A percentile compares a stretch with the other conserved stretches of the same genome.
Evolutionary conservation across 805 yeast genomes (phyloP).

Genomic region (Ogataea trehalophila): DNA sequence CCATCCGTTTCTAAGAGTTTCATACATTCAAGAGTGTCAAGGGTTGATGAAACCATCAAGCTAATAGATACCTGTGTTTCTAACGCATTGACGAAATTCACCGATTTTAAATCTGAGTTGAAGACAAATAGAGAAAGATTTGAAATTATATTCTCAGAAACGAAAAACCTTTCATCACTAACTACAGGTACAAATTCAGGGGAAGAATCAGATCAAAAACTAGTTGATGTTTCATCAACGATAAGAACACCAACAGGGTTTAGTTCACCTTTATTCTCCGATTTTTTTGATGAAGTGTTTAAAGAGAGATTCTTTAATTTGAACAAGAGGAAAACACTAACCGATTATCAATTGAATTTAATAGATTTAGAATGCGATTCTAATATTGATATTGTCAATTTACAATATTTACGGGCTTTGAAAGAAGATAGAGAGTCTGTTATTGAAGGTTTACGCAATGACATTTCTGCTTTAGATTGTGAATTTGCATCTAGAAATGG

Average conservation of each 20-base stretch:
- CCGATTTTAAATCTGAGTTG: constrained; percentile 13
- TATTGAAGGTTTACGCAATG: constrained; percentile 9
- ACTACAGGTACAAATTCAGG: background rate
- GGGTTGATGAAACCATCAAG: constrained; percentile 30
- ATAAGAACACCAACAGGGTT: constrained; percentile 6
- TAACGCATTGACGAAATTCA: constrained; percentile 17
- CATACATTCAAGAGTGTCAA: constrained; percentile 23
- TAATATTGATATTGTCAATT: constrained; percentile 6
- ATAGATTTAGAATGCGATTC: constrained; percentile 6
- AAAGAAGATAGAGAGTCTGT: constrained; percentile 19
- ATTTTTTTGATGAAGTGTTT: constrained; percentile 11
- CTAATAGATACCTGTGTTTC: constrained; percentile 29
- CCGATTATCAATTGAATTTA: constrained; percentile 13
- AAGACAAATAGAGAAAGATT: constrained; percentile 5
- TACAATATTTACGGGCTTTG: constrained; percentile 11
- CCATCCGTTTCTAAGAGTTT: constrained; percentile 27
- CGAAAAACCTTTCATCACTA: background rate
- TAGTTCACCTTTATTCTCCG: constrained; percentile 11
- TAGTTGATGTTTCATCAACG: constrained; percentile 2
- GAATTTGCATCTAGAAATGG: constrained; percentile 7
- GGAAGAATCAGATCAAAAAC: background rate
- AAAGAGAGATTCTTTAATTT: constrained; percentile 8
- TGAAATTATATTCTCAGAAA: background rate
- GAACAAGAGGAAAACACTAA: constrained; percentile 7
- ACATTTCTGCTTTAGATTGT: constrained; percentile 12